These are phyloP conservation scores for Moelleriella libera DNA, from an alignment of 2,329 filamentous ascomycete species.

Conservation along the genomic window DNA sequence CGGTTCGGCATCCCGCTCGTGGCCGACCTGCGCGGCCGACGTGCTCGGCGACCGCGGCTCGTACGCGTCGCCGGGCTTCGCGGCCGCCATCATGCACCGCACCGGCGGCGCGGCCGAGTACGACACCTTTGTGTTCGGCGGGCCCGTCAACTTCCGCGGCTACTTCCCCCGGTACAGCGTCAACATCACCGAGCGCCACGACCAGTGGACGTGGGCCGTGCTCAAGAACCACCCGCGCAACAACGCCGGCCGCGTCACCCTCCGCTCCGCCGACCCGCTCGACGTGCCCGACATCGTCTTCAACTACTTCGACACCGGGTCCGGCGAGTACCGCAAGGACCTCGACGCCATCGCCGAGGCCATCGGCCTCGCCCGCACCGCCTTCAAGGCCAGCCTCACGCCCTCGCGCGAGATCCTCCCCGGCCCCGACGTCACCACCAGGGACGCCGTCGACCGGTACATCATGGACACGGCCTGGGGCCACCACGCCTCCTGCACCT, in stretches of 20 bases:
- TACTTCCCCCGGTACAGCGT: slow-evolving; percentile 13
- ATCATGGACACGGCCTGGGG: slow-evolving; percentile 36
- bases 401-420: slow-evolving; percentile 13
- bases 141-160: slow-evolving; percentile 13
- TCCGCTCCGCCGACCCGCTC: slow-evolving; percentile 46
- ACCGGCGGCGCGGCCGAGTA: slow-evolving; percentile 7
- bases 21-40: slow-evolving; percentile 42
- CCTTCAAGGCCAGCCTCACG: slow-evolving; percentile 10
- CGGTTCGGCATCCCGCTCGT: slow-evolving; percentile 34
- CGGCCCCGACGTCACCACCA: slow-evolving; percentile 20
- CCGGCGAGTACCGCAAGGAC: slow-evolving; percentile 29
- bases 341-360: slow-evolving; percentile 42
- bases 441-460: slow-evolving; percentile 29
- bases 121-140: slow-evolving; percentile 16
- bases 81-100: slow-evolving; percentile 10
- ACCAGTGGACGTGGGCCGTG: slow-evolving; percentile 21
- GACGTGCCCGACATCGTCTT: slow-evolving; percentile 50
- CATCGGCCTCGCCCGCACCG: slow-evolving; percentile 34
- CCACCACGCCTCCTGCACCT: slow-evolving; percentile 42
- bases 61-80: slow-evolving; percentile 11
- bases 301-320: slow-evolving; percentile 42
- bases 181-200: slow-evolving; percentile 11
- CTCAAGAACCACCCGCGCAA: slow-evolving; percentile 52
- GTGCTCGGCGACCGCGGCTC: slow-evolving; percentile 7
- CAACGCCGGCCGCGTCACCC: slow-evolving; percentile 42